phyloP scores from a whole-genome alignment of 1,139 yeast species.

The Saccharomyces pastorianus region DNA sequence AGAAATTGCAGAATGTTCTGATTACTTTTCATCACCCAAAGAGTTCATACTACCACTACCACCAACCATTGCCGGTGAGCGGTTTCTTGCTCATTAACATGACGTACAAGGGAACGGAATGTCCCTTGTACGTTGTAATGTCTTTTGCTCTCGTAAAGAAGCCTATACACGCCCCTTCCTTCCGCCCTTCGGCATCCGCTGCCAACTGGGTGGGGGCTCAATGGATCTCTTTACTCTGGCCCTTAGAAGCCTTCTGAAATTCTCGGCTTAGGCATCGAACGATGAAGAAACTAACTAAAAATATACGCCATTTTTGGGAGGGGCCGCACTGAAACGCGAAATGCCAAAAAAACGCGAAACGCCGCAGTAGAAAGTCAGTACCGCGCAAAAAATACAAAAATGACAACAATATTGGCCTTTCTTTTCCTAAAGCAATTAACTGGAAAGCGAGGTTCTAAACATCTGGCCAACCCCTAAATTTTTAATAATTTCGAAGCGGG shows the following conservation, averaged over 20 bases:
- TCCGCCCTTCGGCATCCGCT: background rate
- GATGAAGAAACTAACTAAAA: background rate
- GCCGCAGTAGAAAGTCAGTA: background rate
- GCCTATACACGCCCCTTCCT: background rate
- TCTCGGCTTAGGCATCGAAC: background rate
- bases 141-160: background rate
- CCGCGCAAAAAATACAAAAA: background rate
- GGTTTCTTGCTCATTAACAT: background rate
- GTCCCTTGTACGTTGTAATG: background rate
- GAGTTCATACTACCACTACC: background rate
- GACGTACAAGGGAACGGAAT: background rate
- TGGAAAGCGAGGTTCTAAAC: background rate
- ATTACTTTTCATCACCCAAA: background rate
- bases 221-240: background rate
- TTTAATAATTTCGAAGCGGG: background rate
- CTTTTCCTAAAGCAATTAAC: background rate
- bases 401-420: background rate
- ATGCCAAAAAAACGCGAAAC: background rate
- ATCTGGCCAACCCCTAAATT: background rate
- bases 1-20: background rate
- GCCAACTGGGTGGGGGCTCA: background rate
- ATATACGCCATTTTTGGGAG: background rate
- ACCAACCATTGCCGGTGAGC: background rate
- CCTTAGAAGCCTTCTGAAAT: background rate
- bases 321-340: background rate